A percentile compares a stretch with the other conserved stretches of the same genome.
phyloP scores from a whole-genome alignment of 2,329 filamentous ascomycete genomes.

The Phialophora verrucosa region DNA sequence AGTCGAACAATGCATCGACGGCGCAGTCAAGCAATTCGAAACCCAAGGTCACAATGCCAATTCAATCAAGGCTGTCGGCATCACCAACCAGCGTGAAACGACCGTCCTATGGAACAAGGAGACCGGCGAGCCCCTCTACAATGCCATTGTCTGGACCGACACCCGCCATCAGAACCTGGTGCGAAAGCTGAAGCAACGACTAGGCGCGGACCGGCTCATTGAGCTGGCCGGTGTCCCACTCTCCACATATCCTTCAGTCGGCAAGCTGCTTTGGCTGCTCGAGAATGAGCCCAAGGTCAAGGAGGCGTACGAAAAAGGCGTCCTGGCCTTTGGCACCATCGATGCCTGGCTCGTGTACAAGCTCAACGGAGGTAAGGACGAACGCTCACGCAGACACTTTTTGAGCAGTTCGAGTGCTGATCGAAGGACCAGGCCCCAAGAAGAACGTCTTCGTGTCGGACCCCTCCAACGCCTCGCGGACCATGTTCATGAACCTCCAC shows the following conservation, averaged over 20 bases:
- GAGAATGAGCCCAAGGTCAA: conserved; percentile 72
- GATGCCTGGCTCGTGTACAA: conserved; percentile 88
- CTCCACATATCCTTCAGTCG: conserved; percentile 85
- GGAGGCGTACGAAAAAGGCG: conserved; percentile 75
- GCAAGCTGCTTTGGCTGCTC: conserved; percentile 83
- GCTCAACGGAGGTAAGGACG: conserved; percentile 67
- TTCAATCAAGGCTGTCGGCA: conserved; percentile 77
- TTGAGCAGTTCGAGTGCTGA: neutral
- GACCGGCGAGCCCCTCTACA: conserved; percentile 79
- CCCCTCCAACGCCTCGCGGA: conserved; percentile 84
- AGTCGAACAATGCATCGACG: conserved; percentile 79
- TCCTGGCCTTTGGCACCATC: conserved; percentile 82
- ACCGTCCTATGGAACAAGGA: conserved; percentile 81
- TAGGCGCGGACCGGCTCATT: conserved; percentile 71
- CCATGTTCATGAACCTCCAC: conserved; percentile 91
- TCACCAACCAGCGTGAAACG: conserved; percentile 91
- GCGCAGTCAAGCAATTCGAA: conserved; percentile 73
- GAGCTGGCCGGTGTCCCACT: conserved; percentile 79
- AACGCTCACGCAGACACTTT: neutral
- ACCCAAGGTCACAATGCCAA: conserved; percentile 69
- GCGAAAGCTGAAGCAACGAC: conserved; percentile 72
- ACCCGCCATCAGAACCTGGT: conserved; percentile 78
- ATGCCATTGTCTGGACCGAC: conserved; percentile 90
- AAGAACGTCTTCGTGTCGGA: conserved; percentile 80
- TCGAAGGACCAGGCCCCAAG: conserved; percentile 48